Base-by-base conservation (phyloP, 345 rosid species). In the Gossypium australe region DNA sequence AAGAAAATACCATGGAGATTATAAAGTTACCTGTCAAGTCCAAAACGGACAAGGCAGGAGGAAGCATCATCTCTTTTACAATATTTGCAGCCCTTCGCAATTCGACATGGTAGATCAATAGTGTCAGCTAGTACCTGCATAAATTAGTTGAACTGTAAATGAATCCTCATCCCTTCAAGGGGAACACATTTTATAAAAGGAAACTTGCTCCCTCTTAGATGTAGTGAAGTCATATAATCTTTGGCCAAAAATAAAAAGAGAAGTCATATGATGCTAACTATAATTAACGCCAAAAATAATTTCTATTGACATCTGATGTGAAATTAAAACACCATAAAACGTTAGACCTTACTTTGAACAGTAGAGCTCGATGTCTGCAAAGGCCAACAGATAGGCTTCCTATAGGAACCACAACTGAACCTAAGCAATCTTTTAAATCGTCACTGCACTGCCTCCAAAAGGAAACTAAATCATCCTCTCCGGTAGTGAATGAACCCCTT, bases 21-120 rank as follows among this genome's bases (percentile, higher is more conserved):
- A 48, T 48, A 12, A 70, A 29, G 38, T 17, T 51, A 93, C 98
- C 97, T 90, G 83, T 96, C 97, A 84, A 88, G 85, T 78, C 95
- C 97, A 85, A 92, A 93, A 63, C 94, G 91, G 82, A 96, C 97
- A 79, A 96, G 98, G 84, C 99, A 93, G 11, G 99, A 96, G 64
- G 99, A 82, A 77, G 97, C 98, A 86, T 96, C 89, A 67, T 86
- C 88, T 76, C 90, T 84, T 74, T 81, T 89, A 77, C 99, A 96
- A 84, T 93, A 92, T 79, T 84, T 96, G 88, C 99, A 96, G 62
- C 99, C 98, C 77, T 88, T 96, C 22, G 95, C 99, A 84, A 93
- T 92, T 70, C 99, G 98, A 87, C 99, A 93, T 7, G 99, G 99
- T 77, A 96, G 80, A 87, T 93, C 95, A 82, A 96, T 88, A 18